phyloP scores from a whole-genome alignment of 2,329 filamentous ascomycete genomes.

The Periconia macrospinosa region DNA sequence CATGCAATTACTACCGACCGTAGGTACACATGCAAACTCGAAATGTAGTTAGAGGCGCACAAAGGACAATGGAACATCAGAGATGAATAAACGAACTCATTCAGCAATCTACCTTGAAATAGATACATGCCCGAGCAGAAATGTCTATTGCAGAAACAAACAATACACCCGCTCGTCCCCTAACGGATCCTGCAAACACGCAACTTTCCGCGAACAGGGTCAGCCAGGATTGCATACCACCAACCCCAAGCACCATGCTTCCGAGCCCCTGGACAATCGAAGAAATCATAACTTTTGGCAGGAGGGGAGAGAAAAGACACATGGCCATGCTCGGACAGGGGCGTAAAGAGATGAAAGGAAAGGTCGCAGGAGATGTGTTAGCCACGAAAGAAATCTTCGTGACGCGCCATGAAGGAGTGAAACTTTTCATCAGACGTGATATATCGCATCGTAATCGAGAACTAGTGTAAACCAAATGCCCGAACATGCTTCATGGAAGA shows the following conservation, averaged over 20 bases:
- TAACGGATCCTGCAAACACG: constrained; percentile 6
- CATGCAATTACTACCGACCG: not conserved
- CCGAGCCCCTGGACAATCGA: constrained; percentile 18
- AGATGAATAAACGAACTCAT: constrained; percentile 12
- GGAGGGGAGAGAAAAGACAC: constrained; percentile 20
- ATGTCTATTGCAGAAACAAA: constrained; percentile 28
- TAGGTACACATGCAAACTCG: not conserved
- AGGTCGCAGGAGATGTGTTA: constrained; percentile 22
- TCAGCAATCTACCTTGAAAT: constrained; percentile 32
- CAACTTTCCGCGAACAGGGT: constrained; percentile 2
- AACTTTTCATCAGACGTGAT: constrained; percentile 13
- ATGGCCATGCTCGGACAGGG: constrained; percentile 23
- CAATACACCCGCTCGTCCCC: constrained; percentile 9
- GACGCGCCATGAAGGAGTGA: constrained; percentile 7
- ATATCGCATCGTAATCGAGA: constrained; percentile 7
- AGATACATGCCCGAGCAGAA: constrained; percentile 38
- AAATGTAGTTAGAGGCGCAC: not conserved
- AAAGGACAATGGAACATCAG: not conserved
- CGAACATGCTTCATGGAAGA: constrained; percentile 10
- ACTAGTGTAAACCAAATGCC: constrained; percentile 5
- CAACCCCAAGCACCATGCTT: constrained; percentile 19
- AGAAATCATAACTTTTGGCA: constrained; percentile 38
- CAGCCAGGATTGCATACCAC: constrained; percentile 4
- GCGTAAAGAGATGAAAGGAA: constrained; percentile 15
- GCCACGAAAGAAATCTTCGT: constrained; percentile 7